Conservation (phyloP, 495 filamentous ascomycete genomes). For the Terfezia claveryi region DNA sequence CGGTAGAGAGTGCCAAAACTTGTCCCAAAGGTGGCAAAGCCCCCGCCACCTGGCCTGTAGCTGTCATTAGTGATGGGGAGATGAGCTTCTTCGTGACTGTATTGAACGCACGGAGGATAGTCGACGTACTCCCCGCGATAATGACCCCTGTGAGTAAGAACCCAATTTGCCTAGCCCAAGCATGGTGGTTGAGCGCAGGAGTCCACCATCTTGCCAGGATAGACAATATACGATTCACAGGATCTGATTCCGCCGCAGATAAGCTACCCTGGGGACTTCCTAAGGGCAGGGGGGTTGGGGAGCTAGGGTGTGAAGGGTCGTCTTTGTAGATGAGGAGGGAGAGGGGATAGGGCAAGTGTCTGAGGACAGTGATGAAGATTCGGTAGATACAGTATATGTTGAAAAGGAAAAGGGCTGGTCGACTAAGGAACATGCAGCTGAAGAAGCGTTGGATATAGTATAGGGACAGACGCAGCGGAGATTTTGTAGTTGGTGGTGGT, state of each 20-base stretch:
- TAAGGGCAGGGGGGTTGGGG: too few relatives aligned
- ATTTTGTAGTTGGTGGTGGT: too few relatives aligned
- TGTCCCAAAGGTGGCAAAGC: slow-evolving; percentile 19
- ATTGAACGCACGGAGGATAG: slow-evolving; percentile 26
- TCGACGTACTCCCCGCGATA: slow-evolving; percentile 50
- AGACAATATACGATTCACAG: slow-evolving; percentile 54
- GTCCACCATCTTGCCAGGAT: slow-evolving; percentile 51
- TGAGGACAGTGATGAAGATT: slow-evolving; percentile 43
- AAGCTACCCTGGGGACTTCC: too few relatives aligned
- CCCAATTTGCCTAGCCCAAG: slow-evolving; percentile 56
- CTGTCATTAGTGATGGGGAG: slow-evolving; percentile 22
- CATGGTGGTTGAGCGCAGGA: slow-evolving; percentile 42
- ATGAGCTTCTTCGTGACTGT: background rate
- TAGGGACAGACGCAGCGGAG: too few relatives aligned
- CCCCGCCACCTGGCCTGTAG: background rate
- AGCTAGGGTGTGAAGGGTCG: too few relatives aligned
- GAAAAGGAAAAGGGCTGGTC: slow-evolving; percentile 35
- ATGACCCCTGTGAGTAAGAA: slow-evolving; percentile 60
- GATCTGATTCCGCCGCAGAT: slow-evolving; percentile 30
- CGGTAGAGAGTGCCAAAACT: slow-evolving; percentile 49
- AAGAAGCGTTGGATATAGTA: too few relatives aligned
- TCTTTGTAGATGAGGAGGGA: slow-evolving; percentile 11
- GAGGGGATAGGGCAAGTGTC: slow-evolving; percentile 33
- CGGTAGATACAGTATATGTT: slow-evolving; percentile 57
- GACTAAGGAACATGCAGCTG: too few relatives aligned